These are phyloP conservation scores for Cladosporium sp. DNA, from an alignment of 2,329 filamentous ascomycete species.

Conservation along the genomic window DNA sequence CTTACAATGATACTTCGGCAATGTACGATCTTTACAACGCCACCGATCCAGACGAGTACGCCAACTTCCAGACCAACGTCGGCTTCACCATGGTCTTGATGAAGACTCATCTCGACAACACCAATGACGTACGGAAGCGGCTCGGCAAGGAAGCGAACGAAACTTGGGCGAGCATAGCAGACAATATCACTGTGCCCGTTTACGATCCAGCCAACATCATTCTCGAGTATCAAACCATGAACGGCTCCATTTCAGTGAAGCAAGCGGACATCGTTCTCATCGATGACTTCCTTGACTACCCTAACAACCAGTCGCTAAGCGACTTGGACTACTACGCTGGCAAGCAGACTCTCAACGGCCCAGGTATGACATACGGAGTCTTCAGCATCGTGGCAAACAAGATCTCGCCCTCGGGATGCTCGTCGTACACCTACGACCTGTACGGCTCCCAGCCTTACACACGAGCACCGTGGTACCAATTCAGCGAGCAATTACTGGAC, in stretches of 20 bases:
- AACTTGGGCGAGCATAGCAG: slow-evolving; percentile 58
- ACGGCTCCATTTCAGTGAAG: slow-evolving; percentile 65
- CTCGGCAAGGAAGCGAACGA: slow-evolving; percentile 57
- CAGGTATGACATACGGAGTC: slow-evolving; percentile 72
- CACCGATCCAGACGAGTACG: slow-evolving; percentile 73
- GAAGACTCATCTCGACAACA: slow-evolving; percentile 55
- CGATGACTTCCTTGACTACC: slow-evolving; percentile 64
- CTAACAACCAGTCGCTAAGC: slow-evolving; percentile 54
- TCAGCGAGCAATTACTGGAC: slow-evolving; percentile 68
- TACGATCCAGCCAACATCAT: slow-evolving; percentile 59
- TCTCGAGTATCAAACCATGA: slow-evolving; percentile 66
- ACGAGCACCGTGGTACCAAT: slow-evolving; percentile 67
- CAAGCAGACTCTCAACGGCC: slow-evolving; percentile 66
- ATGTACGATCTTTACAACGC: slow-evolving; percentile 59
- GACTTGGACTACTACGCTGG: slow-evolving; percentile 70
- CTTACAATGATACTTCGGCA: slow-evolving; percentile 58
- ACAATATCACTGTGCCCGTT: slow-evolving; percentile 57
- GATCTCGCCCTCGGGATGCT: slow-evolving; percentile 66
- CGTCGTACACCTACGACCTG: slow-evolving; percentile 66
- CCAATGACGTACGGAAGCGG: slow-evolving; percentile 58
- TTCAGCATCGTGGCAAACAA: slow-evolving; percentile 68
- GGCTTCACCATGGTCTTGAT: slow-evolving; percentile 68
- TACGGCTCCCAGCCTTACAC: slow-evolving; percentile 65
- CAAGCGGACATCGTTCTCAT: slow-evolving; percentile 70
- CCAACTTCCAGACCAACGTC: slow-evolving; percentile 65